Conservation (phyloP, 495 filamentous ascomycete genomes). For the Apodospora peruviana region DNA sequence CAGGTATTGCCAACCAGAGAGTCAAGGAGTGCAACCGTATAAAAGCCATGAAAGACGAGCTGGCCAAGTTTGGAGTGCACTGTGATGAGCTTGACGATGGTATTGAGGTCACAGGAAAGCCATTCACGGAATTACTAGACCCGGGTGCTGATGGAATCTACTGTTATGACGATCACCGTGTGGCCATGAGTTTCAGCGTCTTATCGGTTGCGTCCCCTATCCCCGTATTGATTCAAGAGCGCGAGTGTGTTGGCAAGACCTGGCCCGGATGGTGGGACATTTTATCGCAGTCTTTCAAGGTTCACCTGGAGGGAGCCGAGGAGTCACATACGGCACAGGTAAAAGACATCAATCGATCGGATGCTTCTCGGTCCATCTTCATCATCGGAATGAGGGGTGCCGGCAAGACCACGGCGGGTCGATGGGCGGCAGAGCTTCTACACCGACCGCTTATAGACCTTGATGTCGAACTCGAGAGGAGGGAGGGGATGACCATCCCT, state of each 20-base stretch:
- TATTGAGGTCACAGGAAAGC: constrained; percentile 73
- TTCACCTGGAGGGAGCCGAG: constrained; percentile 67
- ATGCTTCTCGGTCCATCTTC: constrained; percentile 62
- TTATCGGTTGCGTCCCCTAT: constrained; percentile 69
- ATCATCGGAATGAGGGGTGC: constrained; percentile 98
- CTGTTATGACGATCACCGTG: constrained; percentile 97
- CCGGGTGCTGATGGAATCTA: constrained; percentile 67
- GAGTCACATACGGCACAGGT: constrained; percentile 34
- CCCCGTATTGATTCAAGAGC: constrained; percentile 74
- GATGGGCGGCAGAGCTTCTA: constrained; percentile 71
- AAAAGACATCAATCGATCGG: constrained; percentile 32
- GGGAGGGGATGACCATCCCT: constrained; percentile 68
- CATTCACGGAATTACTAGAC: constrained; percentile 52
- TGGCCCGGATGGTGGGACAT: constrained; percentile 99
- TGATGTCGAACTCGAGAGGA: constrained; percentile 75
- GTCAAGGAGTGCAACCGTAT: constrained; percentile 99
- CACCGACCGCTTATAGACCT: constrained; percentile 78
- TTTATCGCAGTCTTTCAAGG: constrained; percentile 67
- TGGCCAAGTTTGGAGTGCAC: constrained; percentile 89
- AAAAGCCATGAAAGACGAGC: constrained; percentile 88
- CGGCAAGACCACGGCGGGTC: constrained; percentile 90
- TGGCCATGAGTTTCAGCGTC: constrained; percentile 98
- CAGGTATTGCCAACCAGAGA: constrained; percentile 96
- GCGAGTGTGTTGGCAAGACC: constrained; percentile 95
- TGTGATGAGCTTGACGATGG: constrained; percentile 89